Percentiles rank a stretch among this genome's conserved stretches.
phyloP scores from a whole-genome alignment of 805 yeast species.

The Candida jianshihensis region DNA sequence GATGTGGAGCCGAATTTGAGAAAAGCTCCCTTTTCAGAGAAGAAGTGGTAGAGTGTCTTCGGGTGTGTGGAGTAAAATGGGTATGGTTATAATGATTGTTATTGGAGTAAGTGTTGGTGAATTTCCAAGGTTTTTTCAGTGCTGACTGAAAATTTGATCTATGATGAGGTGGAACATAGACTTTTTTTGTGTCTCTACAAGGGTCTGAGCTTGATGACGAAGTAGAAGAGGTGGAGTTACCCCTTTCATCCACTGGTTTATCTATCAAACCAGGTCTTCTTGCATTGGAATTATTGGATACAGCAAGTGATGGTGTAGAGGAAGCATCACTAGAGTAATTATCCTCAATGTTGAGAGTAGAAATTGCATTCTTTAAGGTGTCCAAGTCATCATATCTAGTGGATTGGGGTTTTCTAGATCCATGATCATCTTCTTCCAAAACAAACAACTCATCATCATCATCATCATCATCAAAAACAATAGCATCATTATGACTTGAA shows the following conservation, averaged over 20 bases:
- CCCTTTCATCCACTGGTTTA: background rate
- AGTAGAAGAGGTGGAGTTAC: background rate
- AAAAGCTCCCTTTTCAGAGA: constrained; percentile 9
- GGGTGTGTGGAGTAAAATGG: constrained; percentile 1
- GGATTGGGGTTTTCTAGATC: background rate
- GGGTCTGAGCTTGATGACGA: constrained; percentile 8
- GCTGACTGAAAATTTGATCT: constrained; percentile 29
- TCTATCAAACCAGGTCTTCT: too few relatives aligned
- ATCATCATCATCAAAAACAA: constrained; percentile 16
- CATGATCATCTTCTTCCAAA: constrained; percentile 25
- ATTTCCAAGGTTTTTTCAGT: constrained; percentile 8
- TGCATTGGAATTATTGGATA: background rate
- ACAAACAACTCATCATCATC: constrained; percentile 32
- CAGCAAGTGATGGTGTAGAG: constrained; percentile 21
- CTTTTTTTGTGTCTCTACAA: constrained; percentile 9
- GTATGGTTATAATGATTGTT: constrained; percentile 2
- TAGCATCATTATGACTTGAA: constrained; percentile 16
- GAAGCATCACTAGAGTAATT: constrained; percentile 15
- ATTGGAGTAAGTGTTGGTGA: constrained; percentile 1
- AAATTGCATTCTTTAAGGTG: background rate
- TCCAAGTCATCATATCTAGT: background rate
- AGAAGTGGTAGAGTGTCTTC: constrained; percentile 14
- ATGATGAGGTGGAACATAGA: constrained; percentile 49
- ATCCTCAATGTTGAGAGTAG: constrained; percentile 11
- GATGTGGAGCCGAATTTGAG: constrained; percentile 31